Evolutionary conservation across 805 yeast genomes (phyloP).

Genomic region (Saturnispora bothae): DNA sequence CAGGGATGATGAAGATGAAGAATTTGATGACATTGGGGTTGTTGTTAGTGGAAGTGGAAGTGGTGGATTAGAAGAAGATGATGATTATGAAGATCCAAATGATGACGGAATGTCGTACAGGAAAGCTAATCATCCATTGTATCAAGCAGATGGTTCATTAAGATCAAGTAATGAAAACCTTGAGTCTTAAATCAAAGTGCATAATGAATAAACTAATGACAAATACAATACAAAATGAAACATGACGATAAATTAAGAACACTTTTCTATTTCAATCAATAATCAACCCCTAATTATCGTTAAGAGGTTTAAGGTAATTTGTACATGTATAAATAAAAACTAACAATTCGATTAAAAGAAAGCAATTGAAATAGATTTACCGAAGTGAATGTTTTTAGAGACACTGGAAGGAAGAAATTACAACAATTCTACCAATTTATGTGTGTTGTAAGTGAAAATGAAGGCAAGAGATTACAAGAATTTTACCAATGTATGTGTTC

Average conservation of each 20-base stretch:
- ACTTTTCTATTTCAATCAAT: slow-evolving; percentile 1
- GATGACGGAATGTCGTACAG: slow-evolving; percentile 73
- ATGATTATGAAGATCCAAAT: slow-evolving; percentile 69
- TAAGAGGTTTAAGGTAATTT: background rate
- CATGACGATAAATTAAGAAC: background rate
- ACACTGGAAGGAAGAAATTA: too few species aligned
- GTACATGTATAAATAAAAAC: slow-evolving; percentile 2
- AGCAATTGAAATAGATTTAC: too few species aligned
- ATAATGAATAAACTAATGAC: background rate
- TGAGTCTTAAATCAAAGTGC: background rate
- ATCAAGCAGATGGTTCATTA: slow-evolving; percentile 35
- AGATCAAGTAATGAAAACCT: slow-evolving; percentile 13
- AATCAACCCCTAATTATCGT: background rate
- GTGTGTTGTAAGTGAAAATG: background rate
- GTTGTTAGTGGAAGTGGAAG: slow-evolving; percentile 5
- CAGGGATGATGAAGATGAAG: slow-evolving; percentile 24
- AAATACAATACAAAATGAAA: background rate
- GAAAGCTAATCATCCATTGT: slow-evolving; percentile 49
- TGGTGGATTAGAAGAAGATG: slow-evolving; percentile 28
- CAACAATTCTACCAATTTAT: background rate
- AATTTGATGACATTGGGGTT: slow-evolving; percentile 42
- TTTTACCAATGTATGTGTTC: slow-evolving; percentile 22
- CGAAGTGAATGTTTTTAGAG: too few species aligned
- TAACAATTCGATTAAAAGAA: too few species aligned
- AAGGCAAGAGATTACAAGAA: background rate